Base-by-base conservation (phyloP, 2,329 filamentous ascomycete species). In the Aspergillus carbonarius region DNA sequence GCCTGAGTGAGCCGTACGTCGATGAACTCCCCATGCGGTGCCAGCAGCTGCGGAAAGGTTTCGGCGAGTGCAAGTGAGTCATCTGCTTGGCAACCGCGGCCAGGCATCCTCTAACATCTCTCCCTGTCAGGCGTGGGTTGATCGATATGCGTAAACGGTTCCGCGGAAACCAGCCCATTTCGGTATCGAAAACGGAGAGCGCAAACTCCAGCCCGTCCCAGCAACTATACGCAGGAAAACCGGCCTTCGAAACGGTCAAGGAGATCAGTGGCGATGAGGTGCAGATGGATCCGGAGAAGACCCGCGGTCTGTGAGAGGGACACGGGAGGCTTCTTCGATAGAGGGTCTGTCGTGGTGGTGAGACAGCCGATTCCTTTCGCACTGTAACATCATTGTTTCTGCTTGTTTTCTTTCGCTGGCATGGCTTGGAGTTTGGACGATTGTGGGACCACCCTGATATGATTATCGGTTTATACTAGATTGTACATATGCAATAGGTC, bases 121-220 rank as follows among this genome's bases (percentile, higher is more conserved):
- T n/a, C 23, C 30, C 3, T 27, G 17, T 3, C 18, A 78, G 76
- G 72, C 90, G 93, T 65, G 95, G 95, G 65, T 87, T 96, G 86
- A 90, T 98, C 68, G 95, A 99, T 76, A 99, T 99, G 95, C 91
- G 95, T 75, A 98, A 98, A 81, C 89, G 95, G 34, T 98, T 99
- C 78, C 86, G 95, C 57, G 95, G 95, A 59, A 98, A 98, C 80
- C 86, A 92, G 74, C 92, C 95, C 55, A 88, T 96, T 64, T 82
- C 86, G 23, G 85, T 89, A 65, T 82, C 87, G 68, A 82, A 87
- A 71, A 82, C 88, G 65, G 87, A 91, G 66, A 79, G 79, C 25
- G 78, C 79, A 10, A 71, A 73, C 48, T 59, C 65, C 20, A 65
- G 70, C 32, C 68, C 68, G 42, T 83, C 84, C 4, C 85, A 87